These are phyloP conservation scores for Inosperma sp. DNA, from an alignment of 768 basidiomycete species.

Conservation along the genomic window DNA sequence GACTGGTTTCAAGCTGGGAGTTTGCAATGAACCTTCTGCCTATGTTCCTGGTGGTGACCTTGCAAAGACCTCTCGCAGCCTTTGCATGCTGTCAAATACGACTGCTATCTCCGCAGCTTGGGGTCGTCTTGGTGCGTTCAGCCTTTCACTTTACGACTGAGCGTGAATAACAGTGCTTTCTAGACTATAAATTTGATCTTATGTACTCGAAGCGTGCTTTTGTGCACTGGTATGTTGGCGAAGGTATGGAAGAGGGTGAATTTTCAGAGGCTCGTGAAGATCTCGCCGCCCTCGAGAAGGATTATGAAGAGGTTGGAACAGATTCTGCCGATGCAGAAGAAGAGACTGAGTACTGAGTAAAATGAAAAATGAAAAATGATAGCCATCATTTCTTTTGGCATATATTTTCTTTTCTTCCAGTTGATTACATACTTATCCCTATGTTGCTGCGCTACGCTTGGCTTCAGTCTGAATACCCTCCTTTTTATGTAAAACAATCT, in stretches of 20 bases:
- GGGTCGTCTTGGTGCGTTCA: conserved; percentile 52
- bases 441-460: neutral
- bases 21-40: conserved; percentile 93
- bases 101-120: conserved; percentile 93
- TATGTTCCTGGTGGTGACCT: conserved; percentile 91
- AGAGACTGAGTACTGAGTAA: conserved; percentile 43
- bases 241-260: conserved; percentile 99
- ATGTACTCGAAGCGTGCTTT: conserved; percentile 95
- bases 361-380: neutral
- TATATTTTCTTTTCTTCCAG: conserved; percentile 3
- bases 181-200: conserved; percentile 95
- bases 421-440: neutral
- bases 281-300: conserved; percentile 98
- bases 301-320: conserved; percentile 78
- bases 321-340: conserved; percentile 50
- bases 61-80: conserved; percentile 86
- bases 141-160: neutral
- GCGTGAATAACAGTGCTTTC: neutral
- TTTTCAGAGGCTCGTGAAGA: conserved; percentile 99
- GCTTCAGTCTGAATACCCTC: conserved; percentile 21
- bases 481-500: conserved; percentile 3
- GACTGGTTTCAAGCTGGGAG: conserved; percentile 95
- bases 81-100: conserved; percentile 96
- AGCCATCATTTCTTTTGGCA: neutral
- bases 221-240: conserved; percentile 94